Evolutionary conservation across 306 rosid genomes (phyloP).

Genomic region (Cucurbita pepo): DNA sequence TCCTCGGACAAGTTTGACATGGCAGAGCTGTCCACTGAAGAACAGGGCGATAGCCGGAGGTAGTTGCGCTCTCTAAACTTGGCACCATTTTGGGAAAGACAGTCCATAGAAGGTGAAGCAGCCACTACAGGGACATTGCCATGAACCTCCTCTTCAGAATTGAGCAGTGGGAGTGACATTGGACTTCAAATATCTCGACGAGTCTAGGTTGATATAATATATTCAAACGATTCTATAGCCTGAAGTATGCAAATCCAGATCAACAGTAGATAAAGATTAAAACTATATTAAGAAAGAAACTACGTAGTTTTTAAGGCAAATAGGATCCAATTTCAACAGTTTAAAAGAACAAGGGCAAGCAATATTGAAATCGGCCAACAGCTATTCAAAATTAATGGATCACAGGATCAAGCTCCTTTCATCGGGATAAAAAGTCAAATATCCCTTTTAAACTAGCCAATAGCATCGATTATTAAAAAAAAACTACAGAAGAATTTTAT

Average conservation of each 20-base stretch:
- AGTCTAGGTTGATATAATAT: constrained; percentile 4
- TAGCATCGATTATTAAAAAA: neutral
- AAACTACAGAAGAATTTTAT: neutral
- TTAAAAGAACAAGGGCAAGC: neutral
- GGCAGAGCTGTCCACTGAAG: constrained; percentile 75
- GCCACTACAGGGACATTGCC: constrained; percentile 29
- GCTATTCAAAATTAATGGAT: neutral
- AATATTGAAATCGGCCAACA: neutral
- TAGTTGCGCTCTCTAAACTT: constrained; percentile 74
- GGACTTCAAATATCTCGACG: constrained; percentile 14
- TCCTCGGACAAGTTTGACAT: constrained; percentile 45
- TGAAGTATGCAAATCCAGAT: neutral
- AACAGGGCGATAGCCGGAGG: constrained; percentile 76
- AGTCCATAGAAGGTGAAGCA: constrained; percentile 40
- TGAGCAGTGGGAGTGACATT: constrained; percentile 66
- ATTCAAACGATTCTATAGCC: neutral
- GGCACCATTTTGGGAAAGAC: constrained; percentile 38
- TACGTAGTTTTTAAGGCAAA: neutral
- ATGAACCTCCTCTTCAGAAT: constrained; percentile 56
- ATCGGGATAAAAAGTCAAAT: neutral
- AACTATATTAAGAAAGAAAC: neutral
- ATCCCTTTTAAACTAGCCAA: neutral
- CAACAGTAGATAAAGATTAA: constrained; percentile 1
- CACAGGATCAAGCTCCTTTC: neutral
- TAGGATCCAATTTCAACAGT: neutral